These are phyloP conservation scores for Dendrocalamus sinicus DNA, from an alignment of 176 grass and related monocot genomes.

Conservation along the genomic window DNA sequence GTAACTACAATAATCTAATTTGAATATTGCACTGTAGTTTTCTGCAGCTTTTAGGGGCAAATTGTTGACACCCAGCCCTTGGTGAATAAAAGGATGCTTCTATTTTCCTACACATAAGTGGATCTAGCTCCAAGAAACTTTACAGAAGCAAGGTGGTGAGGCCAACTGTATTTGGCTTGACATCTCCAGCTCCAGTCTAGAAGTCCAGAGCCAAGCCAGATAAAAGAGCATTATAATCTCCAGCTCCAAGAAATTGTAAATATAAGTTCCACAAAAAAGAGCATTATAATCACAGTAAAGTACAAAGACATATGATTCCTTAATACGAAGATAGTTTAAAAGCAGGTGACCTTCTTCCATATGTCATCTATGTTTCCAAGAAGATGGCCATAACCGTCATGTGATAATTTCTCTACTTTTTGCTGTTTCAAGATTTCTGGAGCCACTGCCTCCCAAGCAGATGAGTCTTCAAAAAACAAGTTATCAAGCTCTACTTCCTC, in stretches of 20 bases:
- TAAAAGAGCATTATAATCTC: neutral
- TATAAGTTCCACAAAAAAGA: neutral
- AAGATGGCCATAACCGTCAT: conserved; percentile 70
- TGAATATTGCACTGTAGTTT: conserved; percentile 18
- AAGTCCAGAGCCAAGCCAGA: neutral
- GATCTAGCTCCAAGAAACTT: conserved; percentile 5
- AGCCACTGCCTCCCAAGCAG: conserved; percentile 52
- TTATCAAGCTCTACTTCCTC: conserved; percentile 86
- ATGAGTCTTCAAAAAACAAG: conserved; percentile 82
- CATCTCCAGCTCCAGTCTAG: conserved; percentile 10
- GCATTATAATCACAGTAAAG: conserved; percentile 7
- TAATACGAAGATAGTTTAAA: conserved; percentile 24
- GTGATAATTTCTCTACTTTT: conserved; percentile 64
- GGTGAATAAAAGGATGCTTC: neutral
- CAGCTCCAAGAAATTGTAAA: conserved; percentile 3
- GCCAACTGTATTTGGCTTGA: conserved; percentile 1
- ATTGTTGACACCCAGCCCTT: no score
- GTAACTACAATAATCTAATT: conserved; percentile 14
- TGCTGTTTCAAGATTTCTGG: conserved; percentile 66
- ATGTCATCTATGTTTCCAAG: conserved; percentile 93
- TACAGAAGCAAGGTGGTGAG: conserved; percentile 14
- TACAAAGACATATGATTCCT: neutral
- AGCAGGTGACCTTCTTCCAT: conserved; percentile 80
- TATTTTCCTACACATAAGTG: neutral
- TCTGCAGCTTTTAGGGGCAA: conserved; percentile 12